These are phyloP conservation scores for Calonectria montana DNA, from an alignment of 2,329 filamentous ascomycete genomes.

Conservation along the genomic window DNA sequence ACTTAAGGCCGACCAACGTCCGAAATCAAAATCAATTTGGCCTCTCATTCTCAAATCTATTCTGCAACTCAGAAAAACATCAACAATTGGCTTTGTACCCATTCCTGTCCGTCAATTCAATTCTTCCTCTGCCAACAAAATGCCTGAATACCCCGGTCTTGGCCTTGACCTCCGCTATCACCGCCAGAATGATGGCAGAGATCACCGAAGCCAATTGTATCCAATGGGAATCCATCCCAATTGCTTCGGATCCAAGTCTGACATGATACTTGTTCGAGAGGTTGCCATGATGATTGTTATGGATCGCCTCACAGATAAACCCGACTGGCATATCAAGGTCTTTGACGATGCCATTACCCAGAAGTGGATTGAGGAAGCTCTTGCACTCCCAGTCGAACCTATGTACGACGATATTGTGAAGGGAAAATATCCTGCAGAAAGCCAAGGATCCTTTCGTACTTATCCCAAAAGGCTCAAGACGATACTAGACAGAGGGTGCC, in stretches of 20 bases:
- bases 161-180: conserved; percentile 11
- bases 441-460: neutral
- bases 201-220: neutral
- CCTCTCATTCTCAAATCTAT: neutral
- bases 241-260: conserved; percentile 3
- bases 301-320: conserved; percentile 51
- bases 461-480: conserved; percentile 3
- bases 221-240: conserved; percentile 12
- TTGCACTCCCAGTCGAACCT: conserved; percentile 16
- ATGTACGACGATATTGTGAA: conserved; percentile 21
- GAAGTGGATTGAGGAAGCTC: conserved; percentile 35
- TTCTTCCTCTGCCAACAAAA: neutral
- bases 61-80: too few species aligned
- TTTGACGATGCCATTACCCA: conserved; percentile 36
- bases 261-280: conserved; percentile 43
- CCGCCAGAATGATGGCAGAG: neutral
- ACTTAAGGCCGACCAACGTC: neutral
- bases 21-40: neutral
- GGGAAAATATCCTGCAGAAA: neutral
- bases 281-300: conserved; percentile 50
- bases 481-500: conserved; percentile 27
- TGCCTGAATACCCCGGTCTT: conserved; percentile 13
- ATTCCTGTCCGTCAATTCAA: neutral
- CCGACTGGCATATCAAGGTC: conserved; percentile 48
- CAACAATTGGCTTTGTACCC: neutral